Percentiles rank a stretch among this genome's conserved stretches.
These are phyloP conservation scores for Fusarium domesticum DNA, from an alignment of 2,329 filamentous ascomycete species.

Conservation along the genomic window DNA sequence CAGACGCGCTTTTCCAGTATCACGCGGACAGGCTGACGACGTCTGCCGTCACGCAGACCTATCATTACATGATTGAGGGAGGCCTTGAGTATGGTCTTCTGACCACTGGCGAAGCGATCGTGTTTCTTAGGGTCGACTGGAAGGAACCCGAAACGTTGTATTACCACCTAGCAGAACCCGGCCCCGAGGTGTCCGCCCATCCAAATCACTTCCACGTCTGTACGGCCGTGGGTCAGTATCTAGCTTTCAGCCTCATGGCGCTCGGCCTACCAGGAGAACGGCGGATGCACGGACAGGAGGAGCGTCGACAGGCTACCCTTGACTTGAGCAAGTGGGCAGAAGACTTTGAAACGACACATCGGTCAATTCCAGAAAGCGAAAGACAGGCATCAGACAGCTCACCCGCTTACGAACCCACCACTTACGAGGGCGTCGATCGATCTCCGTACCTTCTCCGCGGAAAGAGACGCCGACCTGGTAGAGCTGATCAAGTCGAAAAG, in stretches of 20 bases:
- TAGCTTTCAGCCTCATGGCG: constrained; percentile 9
- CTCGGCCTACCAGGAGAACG: constrained; percentile 1
- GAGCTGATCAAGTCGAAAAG: constrained; percentile 6
- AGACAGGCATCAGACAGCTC: not conserved
- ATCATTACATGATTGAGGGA: constrained; percentile 48
- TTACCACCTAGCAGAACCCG: constrained; percentile 8
- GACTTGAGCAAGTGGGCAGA: constrained; percentile 2
- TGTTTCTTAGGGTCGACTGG: constrained; percentile 10
- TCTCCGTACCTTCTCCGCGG: constrained; percentile 23
- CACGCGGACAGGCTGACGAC: constrained; percentile 37
- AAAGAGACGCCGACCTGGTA: constrained; percentile 31
- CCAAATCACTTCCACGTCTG: constrained; percentile 1
- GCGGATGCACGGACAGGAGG: constrained; percentile 3
- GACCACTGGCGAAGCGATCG: constrained; percentile 5
- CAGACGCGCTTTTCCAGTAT: constrained; percentile 34
- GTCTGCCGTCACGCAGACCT: constrained; percentile 46
- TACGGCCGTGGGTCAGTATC: constrained; percentile 5
- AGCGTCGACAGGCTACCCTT: constrained; percentile 1
- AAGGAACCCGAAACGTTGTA: constrained; percentile 3
- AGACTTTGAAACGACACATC: not conserved
- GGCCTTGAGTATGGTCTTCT: constrained; percentile 44
- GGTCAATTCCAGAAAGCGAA: constrained; percentile 1
- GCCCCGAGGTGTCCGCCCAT: constrained; percentile 2
- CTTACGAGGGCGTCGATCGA: constrained; percentile 12
- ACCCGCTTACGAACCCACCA: not conserved